Conservation (phyloP, 2,329 filamentous ascomycete species). For the Epichloe amarillans region DNA sequence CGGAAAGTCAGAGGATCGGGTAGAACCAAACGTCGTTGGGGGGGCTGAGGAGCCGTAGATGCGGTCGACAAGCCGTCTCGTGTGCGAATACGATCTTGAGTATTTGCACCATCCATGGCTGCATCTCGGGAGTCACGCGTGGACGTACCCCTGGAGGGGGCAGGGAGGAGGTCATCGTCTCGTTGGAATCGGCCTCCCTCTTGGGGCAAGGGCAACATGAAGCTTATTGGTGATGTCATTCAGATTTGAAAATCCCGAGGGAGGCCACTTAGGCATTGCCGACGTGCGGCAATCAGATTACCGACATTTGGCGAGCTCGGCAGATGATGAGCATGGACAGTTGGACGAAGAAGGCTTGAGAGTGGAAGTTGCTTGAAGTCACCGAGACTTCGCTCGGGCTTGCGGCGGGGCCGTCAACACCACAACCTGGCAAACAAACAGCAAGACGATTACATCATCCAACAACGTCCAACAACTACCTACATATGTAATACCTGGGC, state of each 20-base stretch:
- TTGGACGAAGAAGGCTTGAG: not conserved
- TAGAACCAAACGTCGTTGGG: slow-evolving; percentile 37
- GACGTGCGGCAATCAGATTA: not conserved
- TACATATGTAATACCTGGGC: not conserved
- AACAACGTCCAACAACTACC: too few species aligned
- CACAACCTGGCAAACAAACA: not conserved
- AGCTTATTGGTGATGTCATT: slow-evolving; percentile 8
- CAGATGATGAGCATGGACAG: not conserved
- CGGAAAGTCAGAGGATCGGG: slow-evolving; percentile 45
- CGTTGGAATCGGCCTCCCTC: slow-evolving; percentile 6
- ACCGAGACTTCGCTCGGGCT: not conserved
- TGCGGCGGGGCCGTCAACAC: not conserved
- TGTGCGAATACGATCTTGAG: not conserved
- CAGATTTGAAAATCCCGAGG: not conserved
- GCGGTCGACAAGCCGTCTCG: slow-evolving; percentile 8
- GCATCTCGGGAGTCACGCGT: not conserved
- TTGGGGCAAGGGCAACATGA: slow-evolving; percentile 3
- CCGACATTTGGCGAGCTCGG: slow-evolving; percentile 1
- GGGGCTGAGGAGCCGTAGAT: slow-evolving; percentile 13
- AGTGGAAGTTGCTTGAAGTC: slow-evolving; percentile 6
- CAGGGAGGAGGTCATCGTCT: slow-evolving; percentile 5
- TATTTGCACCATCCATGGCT: slow-evolving; percentile 1
- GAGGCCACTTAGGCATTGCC: slow-evolving; percentile 3
- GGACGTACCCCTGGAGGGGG: not conserved
- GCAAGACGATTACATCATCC: not conserved